Evolutionary conservation across 768 basidiomycete genomes (phyloP), one percentile per base, ranked within the genome.

Genomic region (Tricholoma flavovirens): DNA sequence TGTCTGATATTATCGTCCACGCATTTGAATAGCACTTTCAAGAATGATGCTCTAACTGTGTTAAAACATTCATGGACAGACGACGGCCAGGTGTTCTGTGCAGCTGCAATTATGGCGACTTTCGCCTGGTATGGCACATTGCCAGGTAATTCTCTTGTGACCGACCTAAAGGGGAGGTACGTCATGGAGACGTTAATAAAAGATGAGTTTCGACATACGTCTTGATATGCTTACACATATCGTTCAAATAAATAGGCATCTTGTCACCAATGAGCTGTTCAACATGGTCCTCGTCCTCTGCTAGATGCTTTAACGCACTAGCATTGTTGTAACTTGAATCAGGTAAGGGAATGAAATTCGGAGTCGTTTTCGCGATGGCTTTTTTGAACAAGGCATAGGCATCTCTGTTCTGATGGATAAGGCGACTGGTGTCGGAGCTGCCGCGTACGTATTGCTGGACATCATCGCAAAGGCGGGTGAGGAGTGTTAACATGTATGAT

Each of bases 121-220:
- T 75, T 76, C 1, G 71, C 69, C 3, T 62, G 61, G 53, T 70
- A 77, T 1, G 75, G 76, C 3, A 73, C 67, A 57, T 74, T 74
- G 17, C 67, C 63, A 7, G 75, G 74, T 0, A 74, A 62, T 52
- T 77, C 76, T 32, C 73, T 64, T 1, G 71, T 71, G 26, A 72
- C 69, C 8, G 68, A 71, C 17, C 75, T 77, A 54, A 5, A 32
- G n/a, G 24, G 36, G 46, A 6, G 5, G 33, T 4, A 29, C 19
- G 35, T 50, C 14, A 42, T 5, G 48, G 42, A 48, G 21, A 51
- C 1, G 54, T 8, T 15, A n/a, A 9, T 32, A 49, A 51, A n/a
- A 46, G 19, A 5, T 19, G 10, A 42, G 45, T 7, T 29, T 7
- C 51, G 42, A 45, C 66, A 24, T 57, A 73, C 74, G 60, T 58